Conservation (phyloP, 2,329 filamentous ascomycete genomes). For the Pseudonectria buxi region DNA sequence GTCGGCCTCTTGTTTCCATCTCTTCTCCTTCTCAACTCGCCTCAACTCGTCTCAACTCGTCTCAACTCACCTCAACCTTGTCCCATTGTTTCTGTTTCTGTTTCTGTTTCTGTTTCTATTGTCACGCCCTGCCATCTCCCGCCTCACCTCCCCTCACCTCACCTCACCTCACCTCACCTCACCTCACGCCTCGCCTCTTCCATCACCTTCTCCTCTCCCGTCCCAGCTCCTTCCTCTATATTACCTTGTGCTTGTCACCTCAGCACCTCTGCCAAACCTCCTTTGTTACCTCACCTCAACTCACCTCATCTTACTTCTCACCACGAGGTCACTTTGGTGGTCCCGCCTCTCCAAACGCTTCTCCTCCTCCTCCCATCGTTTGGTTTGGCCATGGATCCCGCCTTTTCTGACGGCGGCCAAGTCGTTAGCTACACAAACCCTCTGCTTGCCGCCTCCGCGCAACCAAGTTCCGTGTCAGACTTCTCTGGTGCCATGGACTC, state of each 20-base stretch:
- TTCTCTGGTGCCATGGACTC: conserved; percentile 17
- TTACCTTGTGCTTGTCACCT: too few relatives aligned
- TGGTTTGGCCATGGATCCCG: conserved; percentile 22
- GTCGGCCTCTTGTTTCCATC: conserved; percentile 2
- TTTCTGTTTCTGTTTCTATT: conserved; percentile 26
- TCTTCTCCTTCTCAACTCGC: conserved; percentile 13
- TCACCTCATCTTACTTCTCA: not conserved
- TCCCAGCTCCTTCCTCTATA: too few relatives aligned
- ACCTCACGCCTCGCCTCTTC: conserved; percentile 8
- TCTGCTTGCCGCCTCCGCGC: conserved; percentile 16
- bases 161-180: conserved; percentile 2
- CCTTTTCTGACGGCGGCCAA: conserved; percentile 21
- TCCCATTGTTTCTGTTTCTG: conserved; percentile 23
- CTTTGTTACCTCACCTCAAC: too few relatives aligned
- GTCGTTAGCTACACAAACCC: conserved; percentile 27
- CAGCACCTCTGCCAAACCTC: too few relatives aligned
- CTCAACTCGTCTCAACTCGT: too few relatives aligned
- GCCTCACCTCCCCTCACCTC: conserved; percentile 4
- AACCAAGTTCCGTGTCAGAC: conserved; percentile 21
- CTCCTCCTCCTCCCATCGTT: conserved; percentile 6
- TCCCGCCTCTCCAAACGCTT: not conserved
- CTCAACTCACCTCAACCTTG: too few relatives aligned
- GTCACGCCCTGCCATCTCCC: conserved; percentile 17
- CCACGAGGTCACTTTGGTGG: not conserved
- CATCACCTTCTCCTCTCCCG: too few relatives aligned